phyloP scores from a whole-genome alignment of 192 early-diverging fungal genomes.

The Endogone sp. region DNA sequence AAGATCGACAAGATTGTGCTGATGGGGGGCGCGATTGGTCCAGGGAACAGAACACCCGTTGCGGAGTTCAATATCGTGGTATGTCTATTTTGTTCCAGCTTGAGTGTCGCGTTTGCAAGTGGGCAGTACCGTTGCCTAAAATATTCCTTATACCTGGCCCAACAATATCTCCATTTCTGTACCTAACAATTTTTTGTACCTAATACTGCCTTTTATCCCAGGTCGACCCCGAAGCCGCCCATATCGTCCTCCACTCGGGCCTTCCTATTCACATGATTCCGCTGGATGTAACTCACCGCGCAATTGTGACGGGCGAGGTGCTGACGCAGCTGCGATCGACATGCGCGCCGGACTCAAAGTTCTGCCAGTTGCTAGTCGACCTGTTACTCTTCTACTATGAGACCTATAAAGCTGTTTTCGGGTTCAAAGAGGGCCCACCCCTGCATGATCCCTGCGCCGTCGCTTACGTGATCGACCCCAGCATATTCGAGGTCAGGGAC shows the following conservation, averaged over 20 bases:
- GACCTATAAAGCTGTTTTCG: conserved; percentile 11
- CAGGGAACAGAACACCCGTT: conserved; percentile 10
- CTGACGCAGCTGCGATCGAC: conserved; percentile 3
- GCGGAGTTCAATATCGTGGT: conserved; percentile 20
- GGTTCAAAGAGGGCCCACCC: conserved; percentile 7
- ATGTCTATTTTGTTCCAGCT: background rate
- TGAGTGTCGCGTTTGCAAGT: background rate
- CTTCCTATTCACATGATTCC: conserved; percentile 15
- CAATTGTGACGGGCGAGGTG: conserved; percentile 5
- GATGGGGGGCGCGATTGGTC: conserved; percentile 37
- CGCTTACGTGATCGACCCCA: conserved; percentile 9
- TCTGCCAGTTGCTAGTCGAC: conserved; percentile 9
- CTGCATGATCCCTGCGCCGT: conserved; percentile 19
- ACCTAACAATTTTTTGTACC: too few relatives aligned
- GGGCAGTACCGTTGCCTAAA: too few relatives aligned
- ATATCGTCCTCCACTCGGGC: conserved; percentile 13
- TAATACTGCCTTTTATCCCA: too few relatives aligned
- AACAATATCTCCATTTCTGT: too few relatives aligned
- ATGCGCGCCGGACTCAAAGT: conserved; percentile 2
- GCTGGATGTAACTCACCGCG: conserved; percentile 16
- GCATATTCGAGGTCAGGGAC: conserved; percentile 7
- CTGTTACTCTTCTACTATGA: conserved; percentile 15
- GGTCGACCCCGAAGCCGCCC: conserved; percentile 17
- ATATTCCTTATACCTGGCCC: too few relatives aligned
- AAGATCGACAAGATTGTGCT: conserved; percentile 32